Conservation (phyloP, 2,329 filamentous ascomycete genomes). For the Apiospora sp. region DNA sequence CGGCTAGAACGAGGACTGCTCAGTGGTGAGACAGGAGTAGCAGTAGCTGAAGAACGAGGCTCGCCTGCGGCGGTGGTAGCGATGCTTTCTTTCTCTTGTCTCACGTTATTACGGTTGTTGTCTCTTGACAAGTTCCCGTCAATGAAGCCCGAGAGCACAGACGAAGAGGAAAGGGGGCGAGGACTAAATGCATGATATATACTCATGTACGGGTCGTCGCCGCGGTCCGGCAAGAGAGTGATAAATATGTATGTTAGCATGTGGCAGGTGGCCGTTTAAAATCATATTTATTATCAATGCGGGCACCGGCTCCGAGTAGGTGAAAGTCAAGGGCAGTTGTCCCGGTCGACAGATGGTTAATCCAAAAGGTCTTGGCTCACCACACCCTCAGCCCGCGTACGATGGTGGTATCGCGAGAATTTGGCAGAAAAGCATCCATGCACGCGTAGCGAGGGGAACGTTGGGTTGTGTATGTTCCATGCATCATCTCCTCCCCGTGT, state of each 20-base stretch:
- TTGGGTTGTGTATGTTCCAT: background rate
- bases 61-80: background rate
- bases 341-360: background rate
- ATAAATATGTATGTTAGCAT: background rate
- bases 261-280: background rate
- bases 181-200: slow-evolving; percentile 2
- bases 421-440: background rate
- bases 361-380: slow-evolving; percentile 8
- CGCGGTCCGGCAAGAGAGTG: background rate
- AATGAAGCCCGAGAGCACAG: background rate
- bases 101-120: background rate
- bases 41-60: slow-evolving; percentile 5
- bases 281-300: background rate
- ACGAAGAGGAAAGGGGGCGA: background rate
- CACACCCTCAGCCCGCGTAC: slow-evolving; percentile 4
- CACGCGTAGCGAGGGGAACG: background rate
- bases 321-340: background rate
- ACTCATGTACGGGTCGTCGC: background rate
- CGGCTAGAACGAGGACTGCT: background rate
- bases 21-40: background rate
- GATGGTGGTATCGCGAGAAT: background rate
- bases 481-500: background rate
- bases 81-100: slow-evolving; percentile 5
- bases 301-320: background rate
- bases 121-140: background rate